Base-by-base conservation (phyloP, 192 early-diverging fungal genomes). In the Gigaspora rosea region DNA sequence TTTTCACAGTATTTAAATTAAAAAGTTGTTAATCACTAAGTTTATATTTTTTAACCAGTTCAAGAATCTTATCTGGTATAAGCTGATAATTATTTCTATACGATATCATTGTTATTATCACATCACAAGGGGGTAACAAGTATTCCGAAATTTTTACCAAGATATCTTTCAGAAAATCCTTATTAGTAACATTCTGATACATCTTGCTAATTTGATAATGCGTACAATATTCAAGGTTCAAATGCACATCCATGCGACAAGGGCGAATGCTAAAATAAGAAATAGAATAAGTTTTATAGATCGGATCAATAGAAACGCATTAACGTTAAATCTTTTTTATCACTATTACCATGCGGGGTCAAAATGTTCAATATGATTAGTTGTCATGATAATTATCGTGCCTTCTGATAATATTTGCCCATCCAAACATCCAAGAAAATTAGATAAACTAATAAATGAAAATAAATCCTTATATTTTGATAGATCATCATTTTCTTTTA, bases 241-340 rank as follows among this genome's bases (percentile, higher is more conserved):
- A 27, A 27, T 27, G 27, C 0, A 27, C 27, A 27, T 27, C 27
- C 27, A 27, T 27, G 27, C 27, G 27, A 27, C 27, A 0, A 27
- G 27, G 27, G 0, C 1, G 1, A 1, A 27, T 27, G 1, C 27
- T 27, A 27, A 27, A 27, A 27, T 27, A 27, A 27, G n/a, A 27
- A 27, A 27, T 27, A 27, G 1, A 27, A 27, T 27, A 27, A 27
- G 27, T 27, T 27, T 27, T 27, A 0, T 27, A 27, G 1, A 27
- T 27, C 1, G 27, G 27, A 27, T 27, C 78, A 58, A 84, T 74
- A 15, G 77, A 80, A 84, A 86, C 7, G 89, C 51, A 65, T 91
- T 89, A 78, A 91, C n/a, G n/a, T n/a, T n/a, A n/a, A n/a, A 89
- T 20, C 90, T 86, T 49, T 91, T 89, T 35, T 87, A n/a, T n/a